phyloP scores from a whole-genome alignment of 208 protist genomes.

The Acanthamoeba lenticulata region DNA sequence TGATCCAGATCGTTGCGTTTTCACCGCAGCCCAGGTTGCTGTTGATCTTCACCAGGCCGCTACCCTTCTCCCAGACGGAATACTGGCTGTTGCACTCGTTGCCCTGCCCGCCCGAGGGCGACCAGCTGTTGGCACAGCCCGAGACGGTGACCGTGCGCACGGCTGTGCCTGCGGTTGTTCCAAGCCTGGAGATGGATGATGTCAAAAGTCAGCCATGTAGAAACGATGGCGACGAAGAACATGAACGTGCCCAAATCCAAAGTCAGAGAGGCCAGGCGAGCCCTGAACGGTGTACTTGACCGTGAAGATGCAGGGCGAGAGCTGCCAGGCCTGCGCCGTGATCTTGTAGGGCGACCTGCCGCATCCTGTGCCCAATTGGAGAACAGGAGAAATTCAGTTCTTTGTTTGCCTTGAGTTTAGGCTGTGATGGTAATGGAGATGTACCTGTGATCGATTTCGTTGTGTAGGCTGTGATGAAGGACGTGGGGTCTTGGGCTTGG shows the following conservation, averaged over 20 bases:
- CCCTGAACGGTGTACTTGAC: neutral
- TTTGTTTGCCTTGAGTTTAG: neutral
- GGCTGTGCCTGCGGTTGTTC: too few relatives aligned
- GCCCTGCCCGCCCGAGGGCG: neutral
- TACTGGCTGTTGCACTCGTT: neutral
- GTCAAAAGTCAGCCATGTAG: too few relatives aligned
- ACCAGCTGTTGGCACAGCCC: neutral
- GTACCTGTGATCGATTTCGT: neutral
- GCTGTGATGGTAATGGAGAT: neutral
- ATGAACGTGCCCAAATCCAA: neutral
- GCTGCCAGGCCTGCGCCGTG: neutral
- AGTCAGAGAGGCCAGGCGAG: neutral
- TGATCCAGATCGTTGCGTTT: neutral
- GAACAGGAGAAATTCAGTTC: neutral
- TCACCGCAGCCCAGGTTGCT: neutral
- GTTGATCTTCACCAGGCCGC: neutral
- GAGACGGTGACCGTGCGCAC: neutral
- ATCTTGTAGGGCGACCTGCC: neutral
- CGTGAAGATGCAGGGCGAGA: neutral
- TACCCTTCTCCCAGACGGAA: neutral
- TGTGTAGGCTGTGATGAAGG: neutral
- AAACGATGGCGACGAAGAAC: too few relatives aligned
- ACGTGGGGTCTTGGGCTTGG: neutral
- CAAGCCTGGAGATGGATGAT: too few relatives aligned
- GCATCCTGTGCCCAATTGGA: neutral